Evolutionary conservation across 1,284 basidiomycete genomes (phyloP), one percentile per base, ranked within the genome.

Genomic region (Sparassis latifolia): DNA sequence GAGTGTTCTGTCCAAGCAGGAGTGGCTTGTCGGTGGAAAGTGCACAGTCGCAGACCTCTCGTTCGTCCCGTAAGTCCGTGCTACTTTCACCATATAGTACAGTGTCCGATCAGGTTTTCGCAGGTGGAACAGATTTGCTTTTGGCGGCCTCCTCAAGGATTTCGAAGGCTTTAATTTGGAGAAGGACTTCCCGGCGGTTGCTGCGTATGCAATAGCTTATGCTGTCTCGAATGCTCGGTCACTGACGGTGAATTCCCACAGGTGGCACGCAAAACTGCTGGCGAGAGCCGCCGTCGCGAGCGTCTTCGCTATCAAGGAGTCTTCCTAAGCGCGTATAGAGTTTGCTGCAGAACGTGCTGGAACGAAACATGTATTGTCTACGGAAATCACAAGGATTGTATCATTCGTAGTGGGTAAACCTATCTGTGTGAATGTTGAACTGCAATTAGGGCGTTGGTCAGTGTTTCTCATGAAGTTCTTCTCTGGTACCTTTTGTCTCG

Each of bases 1-100:
- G 35, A 40, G 50, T 33, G 59, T 61, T 1, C 50, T 64, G 27
- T 48, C 55, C 33, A 55, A 58, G 54, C 49, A 56, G 52, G 50
- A 54, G 33, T 60, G 56, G 54, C 55, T 60, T 20, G 55, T 56
- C 30, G 58, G 55, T 39, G 50, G 47, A 12, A 56, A 56, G 41
- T 44, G 39, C 35, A 58, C 58, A 29, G 43, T 60, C 30, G 56
- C 56, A 7, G 58, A 60, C 47, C 42, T 60, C 27, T 53, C 56
- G 7, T 60, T 58, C 44, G 48, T 60, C 41, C 38, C 55, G 57
- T 58, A 41, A 33, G 57, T 50, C 2, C 42, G 6, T 10, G 3
- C 33, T 2, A 30, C 30, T 33, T 10, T 20, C 10, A 4, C 2
- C 10, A 20, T 7, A n/a, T 12, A 30, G 29, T 5, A 10, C n/a